phyloP scores from a whole-genome alignment of 2,329 filamentous ascomycete genomes.

The Ampelomyces quisqualis region DNA sequence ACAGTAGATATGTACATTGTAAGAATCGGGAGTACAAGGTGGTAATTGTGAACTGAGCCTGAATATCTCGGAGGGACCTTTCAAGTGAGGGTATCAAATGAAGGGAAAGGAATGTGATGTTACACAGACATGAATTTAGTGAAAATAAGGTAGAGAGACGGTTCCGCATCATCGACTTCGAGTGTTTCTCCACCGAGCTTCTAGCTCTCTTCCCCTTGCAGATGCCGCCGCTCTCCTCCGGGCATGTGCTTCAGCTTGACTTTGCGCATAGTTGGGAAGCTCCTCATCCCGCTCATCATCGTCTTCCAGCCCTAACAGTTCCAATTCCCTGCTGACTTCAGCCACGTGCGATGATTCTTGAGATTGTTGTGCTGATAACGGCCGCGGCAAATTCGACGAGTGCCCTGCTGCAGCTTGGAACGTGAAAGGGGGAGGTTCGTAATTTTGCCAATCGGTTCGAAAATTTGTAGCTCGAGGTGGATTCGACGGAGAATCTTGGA shows the following conservation, averaged over 20 bases:
- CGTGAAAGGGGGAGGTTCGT: conserved; percentile 19
- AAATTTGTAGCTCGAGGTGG: conserved; percentile 13
- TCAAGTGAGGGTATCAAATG: conserved; percentile 10
- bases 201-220: conserved; percentile 48
- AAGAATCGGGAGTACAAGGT: too few relatives aligned
- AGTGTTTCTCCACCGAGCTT: conserved; percentile 44
- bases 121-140: neutral
- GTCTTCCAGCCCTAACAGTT: conserved; percentile 33
- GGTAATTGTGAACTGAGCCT: too few relatives aligned
- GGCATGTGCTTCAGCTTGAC: conserved; percentile 49
- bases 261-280: conserved; percentile 51
- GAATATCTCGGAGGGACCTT: neutral
- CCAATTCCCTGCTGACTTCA: conserved; percentile 33
- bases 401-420: conserved; percentile 13
- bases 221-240: conserved; percentile 45
- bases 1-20: too few relatives aligned
- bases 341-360: conserved; percentile 23
- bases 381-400: conserved; percentile 14
- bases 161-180: conserved; percentile 4
- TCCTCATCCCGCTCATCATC: conserved; percentile 41
- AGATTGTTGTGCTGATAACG: conserved; percentile 16
- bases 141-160: neutral
- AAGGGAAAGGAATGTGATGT: conserved; percentile 1
- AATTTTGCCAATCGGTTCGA: conserved; percentile 31
- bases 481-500: conserved; percentile 18